Conservation (phyloP, 2,329 filamentous ascomycete genomes). For the Aspergillus sp. region DNA sequence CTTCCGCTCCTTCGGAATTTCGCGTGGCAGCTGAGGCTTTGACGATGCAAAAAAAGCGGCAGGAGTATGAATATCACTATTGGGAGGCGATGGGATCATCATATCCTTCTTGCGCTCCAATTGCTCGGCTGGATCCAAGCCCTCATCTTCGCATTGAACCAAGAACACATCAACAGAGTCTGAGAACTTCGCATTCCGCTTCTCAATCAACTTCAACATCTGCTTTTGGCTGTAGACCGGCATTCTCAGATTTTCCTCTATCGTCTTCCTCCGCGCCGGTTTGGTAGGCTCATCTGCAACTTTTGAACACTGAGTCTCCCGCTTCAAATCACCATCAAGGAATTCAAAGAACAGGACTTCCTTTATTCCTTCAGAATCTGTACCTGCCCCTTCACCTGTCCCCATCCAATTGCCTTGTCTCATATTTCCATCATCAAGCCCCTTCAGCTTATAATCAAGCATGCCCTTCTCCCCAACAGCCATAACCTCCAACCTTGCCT, state of each 20-base stretch:
- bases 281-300: conserved; percentile 62
- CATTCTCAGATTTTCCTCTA: conserved; percentile 78
- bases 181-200: conserved; percentile 75
- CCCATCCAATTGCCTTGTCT: conserved; percentile 23
- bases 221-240: conserved; percentile 90
- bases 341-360: conserved; percentile 89
- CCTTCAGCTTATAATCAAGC: conserved; percentile 56
- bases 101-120: conserved; percentile 54
- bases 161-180: conserved; percentile 72
- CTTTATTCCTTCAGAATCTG: conserved; percentile 20
- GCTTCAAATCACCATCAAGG: conserved; percentile 80
- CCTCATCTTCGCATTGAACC: conserved; percentile 59
- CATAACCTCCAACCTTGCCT: conserved; percentile 73
- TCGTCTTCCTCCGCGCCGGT: conserved; percentile 55
- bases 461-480: conserved; percentile 51
- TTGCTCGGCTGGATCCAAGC: conserved; percentile 59
- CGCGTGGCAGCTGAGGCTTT: conserved; percentile 42
- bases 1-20: conserved; percentile 73
- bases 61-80: conserved; percentile 34
- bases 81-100: conserved; percentile 57
- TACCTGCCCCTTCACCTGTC: conserved; percentile 8
- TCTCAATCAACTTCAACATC: conserved; percentile 82
- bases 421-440: conserved; percentile 25
- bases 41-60: conserved; percentile 36
- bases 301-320: conserved; percentile 64